Base-by-base conservation (phyloP, 352 stramenopile genomes). In the Elongisporangium anandrum region DNA sequence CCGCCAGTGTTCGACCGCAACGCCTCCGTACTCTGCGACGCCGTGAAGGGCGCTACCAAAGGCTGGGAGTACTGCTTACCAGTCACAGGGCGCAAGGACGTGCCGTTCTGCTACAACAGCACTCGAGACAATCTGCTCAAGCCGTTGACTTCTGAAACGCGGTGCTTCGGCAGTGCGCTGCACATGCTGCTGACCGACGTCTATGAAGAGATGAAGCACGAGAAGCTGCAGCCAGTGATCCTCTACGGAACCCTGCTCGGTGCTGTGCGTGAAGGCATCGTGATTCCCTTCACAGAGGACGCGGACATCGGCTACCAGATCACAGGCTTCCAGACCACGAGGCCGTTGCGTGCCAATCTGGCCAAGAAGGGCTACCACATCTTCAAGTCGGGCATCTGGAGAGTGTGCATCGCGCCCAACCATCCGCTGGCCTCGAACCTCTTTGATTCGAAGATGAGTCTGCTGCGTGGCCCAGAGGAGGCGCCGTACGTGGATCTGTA, bases 241-340 rank as follows among this genome's bases (percentile, higher is more conserved):
- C 17, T 73, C 10, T 81, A 67, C 53, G 73, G 73, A 6, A 72
- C 70, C 16, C 22, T 83, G 4, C 61, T 83, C 4, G 73, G 73
- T 12, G 73, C 70, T 4, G 66, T 83, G 15, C 69, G 73, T 22
- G 65, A 78, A 45, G 47, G 24, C 17, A 57, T 54, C 9, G 64
- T 78, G 21, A 83, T 83, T 47, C 55, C 73, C 48, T 79, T 64
- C 64, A 79, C 71, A 8, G 70, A 72, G 24, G 73, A 83, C 64
- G 63, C 55, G 41, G 70, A 83, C 54, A 21, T 79, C 4, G 70
- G 57, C 5, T 72, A 68, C 61, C 16, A 54, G 45, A 61, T 63
- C 39, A 45, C 49, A 1, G 39, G 45, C 21, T 65, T 54, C 48
- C 39, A 60, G 13, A 15, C 57, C 1, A 51, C 70, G 22, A 21